phyloP scores from a whole-genome alignment of 352 stramenopile genomes.

The Phytophthora fragariae region DNA sequence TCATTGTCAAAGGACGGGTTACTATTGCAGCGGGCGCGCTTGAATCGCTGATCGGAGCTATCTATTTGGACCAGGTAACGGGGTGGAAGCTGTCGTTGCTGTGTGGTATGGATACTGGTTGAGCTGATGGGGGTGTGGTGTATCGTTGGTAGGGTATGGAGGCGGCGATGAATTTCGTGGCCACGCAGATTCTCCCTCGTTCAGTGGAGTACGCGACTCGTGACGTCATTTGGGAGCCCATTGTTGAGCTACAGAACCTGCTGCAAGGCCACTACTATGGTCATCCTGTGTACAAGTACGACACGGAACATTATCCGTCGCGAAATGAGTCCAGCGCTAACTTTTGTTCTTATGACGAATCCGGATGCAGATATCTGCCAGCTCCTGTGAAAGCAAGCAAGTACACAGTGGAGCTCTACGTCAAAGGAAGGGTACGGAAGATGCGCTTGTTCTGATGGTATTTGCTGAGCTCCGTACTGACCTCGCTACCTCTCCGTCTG shows the following conservation, averaged over 20 bases:
- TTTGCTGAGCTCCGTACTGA: neutral
- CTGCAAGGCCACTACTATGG: constrained; percentile 70
- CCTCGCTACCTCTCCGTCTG: constrained; percentile 7
- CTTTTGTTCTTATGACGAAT: neutral
- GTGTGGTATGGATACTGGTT: constrained; percentile 1
- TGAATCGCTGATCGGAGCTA: constrained; percentile 78
- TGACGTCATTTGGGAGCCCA: constrained; percentile 63
- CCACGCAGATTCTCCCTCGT: constrained; percentile 64
- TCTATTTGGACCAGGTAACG: constrained; percentile 76
- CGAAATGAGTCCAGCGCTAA: neutral
- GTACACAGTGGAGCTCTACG: constrained; percentile 67
- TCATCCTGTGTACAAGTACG: constrained; percentile 76
- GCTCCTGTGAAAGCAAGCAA: constrained; percentile 50
- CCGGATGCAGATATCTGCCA: constrained; percentile 56
- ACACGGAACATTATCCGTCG: neutral
- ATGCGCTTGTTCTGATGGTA: neutral
- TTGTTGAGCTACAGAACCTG: constrained; percentile 70
- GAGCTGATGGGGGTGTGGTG: neutral
- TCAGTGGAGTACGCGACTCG: constrained; percentile 63
- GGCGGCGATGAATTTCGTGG: constrained; percentile 68
- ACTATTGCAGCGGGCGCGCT: constrained; percentile 83
- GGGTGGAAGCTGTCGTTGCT: neutral
- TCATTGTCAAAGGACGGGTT: constrained; percentile 58
- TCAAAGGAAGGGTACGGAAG: constrained; percentile 66
- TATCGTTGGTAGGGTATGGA: constrained; percentile 60